Percentiles rank a stretch among this genome's conserved stretches.
These are phyloP conservation scores for Mycosphaerella arachidis DNA, from an alignment of 2,329 filamentous ascomycete genomes.

Conservation along the genomic window DNA sequence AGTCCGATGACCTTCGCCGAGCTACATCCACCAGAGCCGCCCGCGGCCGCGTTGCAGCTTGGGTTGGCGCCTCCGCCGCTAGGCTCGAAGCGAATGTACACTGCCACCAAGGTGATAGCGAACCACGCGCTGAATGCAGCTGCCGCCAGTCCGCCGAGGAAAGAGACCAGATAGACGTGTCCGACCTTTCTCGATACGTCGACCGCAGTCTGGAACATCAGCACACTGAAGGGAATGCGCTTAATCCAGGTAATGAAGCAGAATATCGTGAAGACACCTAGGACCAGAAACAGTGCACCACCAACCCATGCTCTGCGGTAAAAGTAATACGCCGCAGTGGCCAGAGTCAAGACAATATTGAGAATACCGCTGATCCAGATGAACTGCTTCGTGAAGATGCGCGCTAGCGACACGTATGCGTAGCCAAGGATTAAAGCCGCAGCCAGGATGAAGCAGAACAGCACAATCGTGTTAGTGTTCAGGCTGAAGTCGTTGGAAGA, in stretches of 20 bases:
- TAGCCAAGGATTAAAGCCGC: conserved; percentile 72
- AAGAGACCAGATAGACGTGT: conserved; percentile 79
- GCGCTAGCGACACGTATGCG: conserved; percentile 61
- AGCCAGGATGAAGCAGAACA: conserved; percentile 74
- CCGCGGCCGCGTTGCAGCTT: conserved; percentile 50
- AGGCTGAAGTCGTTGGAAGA: conserved; percentile 63
- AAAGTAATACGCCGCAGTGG: conserved; percentile 81
- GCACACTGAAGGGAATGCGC: conserved; percentile 81
- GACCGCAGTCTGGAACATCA: conserved; percentile 83
- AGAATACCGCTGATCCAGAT: conserved; percentile 90
- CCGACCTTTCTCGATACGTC: conserved; percentile 79
- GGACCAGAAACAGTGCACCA: conserved; percentile 81
- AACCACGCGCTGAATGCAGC: conserved; percentile 80
- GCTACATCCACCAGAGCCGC: conserved; percentile 57
- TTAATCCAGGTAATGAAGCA: conserved; percentile 87
- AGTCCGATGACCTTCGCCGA: conserved; percentile 75
- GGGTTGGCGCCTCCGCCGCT: conserved; percentile 42
- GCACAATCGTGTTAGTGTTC: conserved; percentile 76
- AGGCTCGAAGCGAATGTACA: conserved; percentile 81
- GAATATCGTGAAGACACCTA: conserved; percentile 72
- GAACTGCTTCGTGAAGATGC: conserved; percentile 67
- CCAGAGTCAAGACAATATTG: conserved; percentile 80
- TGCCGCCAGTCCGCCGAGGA: conserved; percentile 73
- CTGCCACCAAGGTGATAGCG: conserved; percentile 75
- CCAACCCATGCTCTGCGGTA: conserved; percentile 71